Evolutionary conservation across 352 stramenopile genomes (phyloP).

Genomic region (Phytopythium aichiense): DNA sequence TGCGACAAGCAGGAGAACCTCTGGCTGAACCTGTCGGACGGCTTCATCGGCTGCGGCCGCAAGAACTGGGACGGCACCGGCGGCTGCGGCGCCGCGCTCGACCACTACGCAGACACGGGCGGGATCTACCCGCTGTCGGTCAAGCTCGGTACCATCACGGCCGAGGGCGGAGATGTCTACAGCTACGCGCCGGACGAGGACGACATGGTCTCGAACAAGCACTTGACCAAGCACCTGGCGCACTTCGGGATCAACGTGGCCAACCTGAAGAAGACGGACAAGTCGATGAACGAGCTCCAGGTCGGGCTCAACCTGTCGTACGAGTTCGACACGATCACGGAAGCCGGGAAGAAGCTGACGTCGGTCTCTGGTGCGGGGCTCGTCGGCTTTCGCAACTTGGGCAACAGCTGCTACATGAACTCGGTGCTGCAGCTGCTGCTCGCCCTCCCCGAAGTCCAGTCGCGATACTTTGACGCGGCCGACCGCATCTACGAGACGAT

Average conservation of each 20-base stretch:
- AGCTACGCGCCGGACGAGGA: slow-evolving; percentile 98
- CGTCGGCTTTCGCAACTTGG: slow-evolving; percentile 98
- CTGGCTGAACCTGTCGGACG: slow-evolving; percentile 98
- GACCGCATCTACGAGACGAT: slow-evolving; percentile 60
- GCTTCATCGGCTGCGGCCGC: slow-evolving; percentile 79
- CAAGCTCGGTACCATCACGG: slow-evolving; percentile 97
- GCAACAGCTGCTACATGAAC: slow-evolving; percentile 99
- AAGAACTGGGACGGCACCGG: slow-evolving; percentile 97
- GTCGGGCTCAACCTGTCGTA: slow-evolving; percentile 97
- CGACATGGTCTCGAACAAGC: slow-evolving; percentile 95
- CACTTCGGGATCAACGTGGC: slow-evolving; percentile 96
- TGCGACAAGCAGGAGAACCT: slow-evolving; percentile 97
- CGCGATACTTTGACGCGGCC: slow-evolving; percentile 59
- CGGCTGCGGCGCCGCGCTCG: slow-evolving; percentile 94
- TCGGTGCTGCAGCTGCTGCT: slow-evolving; percentile 95
- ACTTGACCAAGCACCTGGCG: slow-evolving; percentile 91
- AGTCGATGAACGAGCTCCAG: slow-evolving; percentile 98
- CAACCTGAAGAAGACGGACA: slow-evolving; percentile 96
- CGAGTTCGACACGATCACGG: slow-evolving; percentile 98
- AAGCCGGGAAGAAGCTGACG: slow-evolving; percentile 92
- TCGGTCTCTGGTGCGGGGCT: slow-evolving; percentile 88
- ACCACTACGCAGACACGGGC: slow-evolving; percentile 95
- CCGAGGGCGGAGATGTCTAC: slow-evolving; percentile 96
- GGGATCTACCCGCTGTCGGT: slow-evolving; percentile 94
- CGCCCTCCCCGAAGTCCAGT: slow-evolving; percentile 67